phyloP scores from a whole-genome alignment of 352 stramenopile genomes.

The Bremia lactucae region DNA sequence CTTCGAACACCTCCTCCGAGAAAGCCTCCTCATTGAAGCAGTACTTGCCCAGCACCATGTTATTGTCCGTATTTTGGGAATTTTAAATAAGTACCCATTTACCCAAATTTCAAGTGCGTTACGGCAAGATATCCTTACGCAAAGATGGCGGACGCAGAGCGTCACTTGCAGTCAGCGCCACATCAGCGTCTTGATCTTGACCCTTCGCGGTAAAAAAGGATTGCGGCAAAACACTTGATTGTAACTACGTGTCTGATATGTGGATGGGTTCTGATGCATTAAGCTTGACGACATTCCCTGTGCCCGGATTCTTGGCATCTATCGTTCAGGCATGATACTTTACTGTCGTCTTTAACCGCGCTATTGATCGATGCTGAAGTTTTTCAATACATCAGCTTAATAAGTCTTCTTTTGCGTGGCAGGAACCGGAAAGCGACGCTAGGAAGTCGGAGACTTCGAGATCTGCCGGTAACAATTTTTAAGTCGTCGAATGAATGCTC shows the following conservation, averaged over 20 bases:
- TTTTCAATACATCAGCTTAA: neutral
- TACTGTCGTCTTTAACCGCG: neutral
- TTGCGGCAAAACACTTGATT: neutral
- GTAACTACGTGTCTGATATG: neutral
- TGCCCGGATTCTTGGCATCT: slow-evolving; percentile 43
- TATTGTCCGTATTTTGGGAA: neutral
- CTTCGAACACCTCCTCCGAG: slow-evolving; percentile 60
- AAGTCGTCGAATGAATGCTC: neutral
- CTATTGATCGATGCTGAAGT: neutral
- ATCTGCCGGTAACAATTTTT: slow-evolving; percentile 5
- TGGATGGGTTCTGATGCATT: neutral
- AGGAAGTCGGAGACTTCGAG: neutral
- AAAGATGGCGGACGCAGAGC: slow-evolving; percentile 15
- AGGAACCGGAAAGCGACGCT: slow-evolving; percentile 12
- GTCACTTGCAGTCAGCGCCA: slow-evolving; percentile 32
- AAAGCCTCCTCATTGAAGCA: slow-evolving; percentile 82
- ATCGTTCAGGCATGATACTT: slow-evolving; percentile 28
- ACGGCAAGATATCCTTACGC: neutral
- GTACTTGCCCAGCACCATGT: slow-evolving; percentile 39
- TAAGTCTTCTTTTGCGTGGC: neutral
- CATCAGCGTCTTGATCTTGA: slow-evolving; percentile 42
- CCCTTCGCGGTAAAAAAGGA: slow-evolving; percentile 35
- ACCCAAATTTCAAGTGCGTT: no score
- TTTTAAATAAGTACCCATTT: no score
- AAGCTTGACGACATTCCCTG: slow-evolving; percentile 59